A percentile compares a stretch with the other conserved stretches of the same genome.
Evolutionary conservation across 2,329 filamentous ascomycete genomes (phyloP).

Genomic region (Paraphoma chrysanthemicola): DNA sequence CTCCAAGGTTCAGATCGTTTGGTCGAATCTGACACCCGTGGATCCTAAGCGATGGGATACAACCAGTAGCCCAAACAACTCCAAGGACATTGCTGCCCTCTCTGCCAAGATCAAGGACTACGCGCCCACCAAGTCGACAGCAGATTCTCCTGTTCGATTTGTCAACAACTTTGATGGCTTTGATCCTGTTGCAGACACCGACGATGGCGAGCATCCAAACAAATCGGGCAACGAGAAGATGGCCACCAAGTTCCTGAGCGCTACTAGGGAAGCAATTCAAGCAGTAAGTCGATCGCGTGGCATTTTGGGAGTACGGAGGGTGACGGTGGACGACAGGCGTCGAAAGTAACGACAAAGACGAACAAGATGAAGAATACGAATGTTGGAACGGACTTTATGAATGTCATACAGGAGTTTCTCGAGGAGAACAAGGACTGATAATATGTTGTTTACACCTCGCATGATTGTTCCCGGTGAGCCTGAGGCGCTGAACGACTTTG

Average conservation of each 20-base stretch:
- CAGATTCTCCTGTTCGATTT: constrained; percentile 30
- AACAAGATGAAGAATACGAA: constrained; percentile 1
- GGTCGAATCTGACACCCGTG: constrained; percentile 40
- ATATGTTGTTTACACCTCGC: neutral
- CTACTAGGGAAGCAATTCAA: constrained; percentile 26
- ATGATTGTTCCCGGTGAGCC: neutral
- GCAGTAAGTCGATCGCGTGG: constrained; percentile 11
- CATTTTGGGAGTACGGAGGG: constrained; percentile 2
- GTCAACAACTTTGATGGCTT: constrained; percentile 41
- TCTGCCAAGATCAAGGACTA: constrained; percentile 14
- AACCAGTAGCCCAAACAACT: constrained; percentile 13
- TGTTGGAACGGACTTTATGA: constrained; percentile 7
- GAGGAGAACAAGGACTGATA: neutral
- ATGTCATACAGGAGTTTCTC: constrained; percentile 4
- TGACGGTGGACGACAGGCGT: constrained; percentile 9
- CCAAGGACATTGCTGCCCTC: constrained; percentile 15
- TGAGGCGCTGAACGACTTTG: too few species aligned
- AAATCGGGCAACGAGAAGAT: constrained; percentile 39
- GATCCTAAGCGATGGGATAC: constrained; percentile 30
- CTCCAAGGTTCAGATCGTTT: constrained; percentile 49
- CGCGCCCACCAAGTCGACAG: constrained; percentile 26
- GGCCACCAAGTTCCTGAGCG: constrained; percentile 31
- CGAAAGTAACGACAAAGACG: constrained; percentile 2
- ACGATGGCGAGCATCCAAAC: constrained; percentile 46
- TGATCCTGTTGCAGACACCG: constrained; percentile 36